These are phyloP conservation scores for Gynandropsis gynandra DNA, from an alignment of 345 rosid species.

Conservation along the genomic window DNA sequence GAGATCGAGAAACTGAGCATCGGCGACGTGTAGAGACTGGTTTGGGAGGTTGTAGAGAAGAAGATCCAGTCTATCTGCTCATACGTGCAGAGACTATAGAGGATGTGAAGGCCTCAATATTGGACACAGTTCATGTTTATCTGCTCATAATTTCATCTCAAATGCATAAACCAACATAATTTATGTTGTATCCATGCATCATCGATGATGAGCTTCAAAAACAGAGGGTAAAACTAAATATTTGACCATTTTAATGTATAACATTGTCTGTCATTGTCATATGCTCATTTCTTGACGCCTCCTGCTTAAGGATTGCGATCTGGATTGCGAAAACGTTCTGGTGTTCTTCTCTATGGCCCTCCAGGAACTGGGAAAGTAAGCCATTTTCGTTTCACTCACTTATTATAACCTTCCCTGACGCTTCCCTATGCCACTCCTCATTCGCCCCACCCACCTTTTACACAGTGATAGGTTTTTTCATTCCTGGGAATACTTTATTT, in stretches of 20 bases:
- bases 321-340: slow-evolving; percentile 94
- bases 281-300: slow-evolving; percentile 36
- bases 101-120: slow-evolving; percentile 85
- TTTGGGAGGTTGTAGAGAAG: slow-evolving; percentile 73
- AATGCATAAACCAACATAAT: slow-evolving; percentile 2
- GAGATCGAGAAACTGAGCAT: slow-evolving; percentile 87
- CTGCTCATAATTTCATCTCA: background rate
- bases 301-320: slow-evolving; percentile 86
- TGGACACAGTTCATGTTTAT: slow-evolving; percentile 85
- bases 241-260: too few species aligned
- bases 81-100: too few species aligned
- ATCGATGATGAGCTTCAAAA: too few species aligned
- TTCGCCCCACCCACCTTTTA: too few species aligned
- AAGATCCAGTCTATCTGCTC: too few species aligned
- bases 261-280: background rate
- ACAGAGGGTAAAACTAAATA: too few species aligned
- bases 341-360: slow-evolving; percentile 96
- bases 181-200: slow-evolving; percentile 5
- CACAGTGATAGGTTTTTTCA: too few species aligned
- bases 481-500: slow-evolving; percentile 6
- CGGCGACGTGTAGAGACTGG: slow-evolving; percentile 85
- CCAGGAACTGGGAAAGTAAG: too few species aligned
- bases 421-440: too few species aligned
- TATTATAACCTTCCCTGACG: too few species aligned
- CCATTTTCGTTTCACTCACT: too few species aligned